Evolutionary conservation across 352 stramenopile species (phyloP), one percentile per base, ranked within the genome.

Genomic region (Phytophthora tentaculata): DNA sequence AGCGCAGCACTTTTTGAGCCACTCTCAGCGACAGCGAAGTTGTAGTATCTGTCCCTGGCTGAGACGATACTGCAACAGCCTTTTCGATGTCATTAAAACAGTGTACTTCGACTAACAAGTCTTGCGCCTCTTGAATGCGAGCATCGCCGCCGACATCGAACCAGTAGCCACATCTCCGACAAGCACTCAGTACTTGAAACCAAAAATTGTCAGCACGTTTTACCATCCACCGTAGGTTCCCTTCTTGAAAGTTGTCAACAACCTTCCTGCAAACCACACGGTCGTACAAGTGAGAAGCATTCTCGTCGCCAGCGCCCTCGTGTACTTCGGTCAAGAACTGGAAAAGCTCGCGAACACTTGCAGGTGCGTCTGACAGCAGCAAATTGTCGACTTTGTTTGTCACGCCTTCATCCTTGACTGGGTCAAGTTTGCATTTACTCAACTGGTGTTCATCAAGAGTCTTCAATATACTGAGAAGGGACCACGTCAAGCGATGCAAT

Each of bases 121-220:
- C 67, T 48, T 88, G 79, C 10, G 73, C 77, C 61, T 87, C 79
- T 13, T 85, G 64, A 17, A 86, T 56, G 45, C 44, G 41, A 71
- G 19, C 39, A 43, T 74, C 61, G 4, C 59, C 45, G 0, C 61
- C 57, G 2, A 74, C 54, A 55, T 83, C 69, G 12, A 65, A 79
- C 80, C 79, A 90, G 6, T 90, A 68, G 4, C 79, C 80, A 47
- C 77, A 77, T 23, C 55, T 44, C 26, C 51, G 63, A 24, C 73
- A 90, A 20, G 68, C 52, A 6, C 23, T 35, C 16, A 90, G 47
- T 28, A 83, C 52, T 29, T 70, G 20, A 43, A 45, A 59, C 74
- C 77, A 87, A 20, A 82, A 72, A 1, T 35, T 24, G 29, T 71
- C 39, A 17, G 71, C 64, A 55, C 67, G 71, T 3, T 10, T 16